Base-by-base conservation (phyloP, 2,329 filamentous ascomycete genomes). In the Beauveria asiatica region DNA sequence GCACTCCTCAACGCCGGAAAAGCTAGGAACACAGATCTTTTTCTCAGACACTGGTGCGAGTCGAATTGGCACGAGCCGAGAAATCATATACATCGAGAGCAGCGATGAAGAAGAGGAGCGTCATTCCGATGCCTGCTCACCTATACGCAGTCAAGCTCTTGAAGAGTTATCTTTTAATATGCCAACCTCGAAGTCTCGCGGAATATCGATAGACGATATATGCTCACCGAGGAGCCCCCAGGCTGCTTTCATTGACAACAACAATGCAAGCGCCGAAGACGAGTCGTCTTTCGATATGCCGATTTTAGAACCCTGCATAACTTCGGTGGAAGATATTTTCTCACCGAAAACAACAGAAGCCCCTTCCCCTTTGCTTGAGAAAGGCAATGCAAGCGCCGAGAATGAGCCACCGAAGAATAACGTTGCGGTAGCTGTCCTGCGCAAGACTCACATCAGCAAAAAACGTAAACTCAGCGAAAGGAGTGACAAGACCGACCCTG, bases 31-130 rank as follows among this genome's bases (percentile, higher is more conserved):
- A 6, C 21, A 50, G 3, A 13, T 42, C 16, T 17, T 5, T 2
- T 21, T 33, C 39, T 13, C 33, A 21, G 21, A 17, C 16, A 16
- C 21, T 11, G 41, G 23, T 17, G 23, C 9, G n/a, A 45, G 37
- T 11, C 48, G 25, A 19, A 19, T 10, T 11, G 19, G 23, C 10
- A n/a, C 5, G n/a, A 45, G 37, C 11, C 48, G 39, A 27, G 57
- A 52, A 52, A 9, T 45, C 8, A 59, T 59, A n/a, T 51, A 37
- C 19, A 59, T 59, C 39, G 42, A 46, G 5, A 53, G 49, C 49
- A 53, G 27, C 41, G 49, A 48, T 21, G 57, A 59, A 17, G 21
- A 17, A 17, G 45, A 50, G 4, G n/a, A 27, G 10, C n/a, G 25
- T 6, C n/a, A 45, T n/a, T 30, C 3, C 10, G 44, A 27, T 19